Evolutionary conservation across 2,329 filamentous ascomycete species (phyloP), one percentile per base, ranked within the genome.

Genomic region (Teratosphaeria pseudoeucalypti): DNA sequence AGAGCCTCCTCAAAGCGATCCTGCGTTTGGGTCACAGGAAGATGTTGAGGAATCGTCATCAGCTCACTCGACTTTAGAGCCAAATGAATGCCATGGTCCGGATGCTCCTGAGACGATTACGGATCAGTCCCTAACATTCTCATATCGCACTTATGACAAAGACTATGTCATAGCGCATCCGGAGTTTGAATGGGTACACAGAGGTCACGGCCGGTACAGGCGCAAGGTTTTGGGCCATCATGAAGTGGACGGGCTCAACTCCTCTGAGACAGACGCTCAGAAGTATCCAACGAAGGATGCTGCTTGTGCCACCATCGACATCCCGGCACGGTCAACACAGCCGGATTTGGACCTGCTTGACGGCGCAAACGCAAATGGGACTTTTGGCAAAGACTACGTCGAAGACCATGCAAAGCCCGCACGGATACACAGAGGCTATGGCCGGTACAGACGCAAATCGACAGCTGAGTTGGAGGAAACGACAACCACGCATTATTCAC

Each of bases 361-460:
- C 59, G 7, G 52, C 54, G 32, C 49, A 49, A 11, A 43, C 59
- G 7, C 29, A 27, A 12, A 43, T 53, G 54, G 47, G 9, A 55
- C 60, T 65, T 2, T 62, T 55, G 65, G 64, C 54, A 68, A 66
- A 54, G 63, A 63, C 16, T 68, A 71, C 60, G 66, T 61, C 29
- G 59, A 66, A 9, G 56, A 63, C 19, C 68, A 72, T 62, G 68
- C 69, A 11, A 63, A 69, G 49, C 61, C 68, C 49, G 62, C 65
- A 43, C 71, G 67, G 66, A 62, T 69, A 27, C 69, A 71, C 60
- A 66, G 68, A 49, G 70, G 70, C 34, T 66, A 69, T 62, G 70
- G 69, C 26, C 66, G 70, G 52, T 72, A 70, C 58, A 57, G 66
- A 23, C 69, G 58, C 52, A 60, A 59, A 39, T 12, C 14, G 12